Evolutionary conservation across 805 yeast species (phyloP), one percentile per base, ranked within the genome.

Genomic region (Yarrowia sp.): DNA sequence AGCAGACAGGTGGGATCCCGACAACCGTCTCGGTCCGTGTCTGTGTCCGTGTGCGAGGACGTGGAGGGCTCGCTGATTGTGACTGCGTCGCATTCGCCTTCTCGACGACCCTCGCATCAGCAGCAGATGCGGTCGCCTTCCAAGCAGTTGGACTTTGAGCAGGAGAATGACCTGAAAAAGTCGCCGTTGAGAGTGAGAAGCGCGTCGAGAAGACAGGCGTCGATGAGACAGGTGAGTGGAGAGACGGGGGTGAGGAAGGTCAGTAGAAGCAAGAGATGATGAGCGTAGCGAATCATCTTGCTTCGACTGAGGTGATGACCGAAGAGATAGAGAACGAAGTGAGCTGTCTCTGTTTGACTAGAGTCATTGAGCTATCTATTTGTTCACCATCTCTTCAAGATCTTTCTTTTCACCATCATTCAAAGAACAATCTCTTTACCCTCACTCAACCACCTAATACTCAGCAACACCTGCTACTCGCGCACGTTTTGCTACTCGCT

Each of bases 21-120:
- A 3, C 45, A 59, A 11, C 41, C 67, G 16, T 48, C 67, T 0
- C 45, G 67, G 7, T 15, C 67, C 2, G 67, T 63, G 12, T 63
- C 67, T 11, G 67, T 63, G 19, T 63, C 67, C 3, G 67, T 63
- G 4, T 63, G 67, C 26, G 67, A 63, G 12, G 67, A 63, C 56
- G 56, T 41, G 11, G 67, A 63, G 67, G 67, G 67, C 19, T 48
- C 67, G 15, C 32, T 63, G 56, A 49, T 63, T 38, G 67, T 63
- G 14, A 63, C 67, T 2, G 45, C 55, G 3, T 38, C 67, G 9
- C 67, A 63, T 8, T 63, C 67, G 19, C 67, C 67, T 16, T 19
- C 22, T 0, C 36, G 67, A 48, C 22, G 56, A 2, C 67, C 53
- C 16, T 61, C 67, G 12, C 46, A 49, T 45, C 58, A 53, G 58